Conservation (phyloP, 1,139 yeast genomes). For the Suhomyces panamericanus region DNA sequence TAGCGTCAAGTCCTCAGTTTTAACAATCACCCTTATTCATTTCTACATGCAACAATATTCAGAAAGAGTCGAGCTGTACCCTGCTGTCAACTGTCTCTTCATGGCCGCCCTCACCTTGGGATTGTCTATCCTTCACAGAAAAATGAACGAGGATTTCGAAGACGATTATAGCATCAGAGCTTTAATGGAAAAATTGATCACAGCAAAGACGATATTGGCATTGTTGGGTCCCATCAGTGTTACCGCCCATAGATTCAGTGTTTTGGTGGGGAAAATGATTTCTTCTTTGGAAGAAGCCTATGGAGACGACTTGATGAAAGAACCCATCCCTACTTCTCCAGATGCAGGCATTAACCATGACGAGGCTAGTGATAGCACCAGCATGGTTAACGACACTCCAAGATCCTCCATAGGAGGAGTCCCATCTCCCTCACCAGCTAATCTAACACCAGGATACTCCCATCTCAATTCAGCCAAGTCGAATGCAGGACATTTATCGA, state of each 20-base stretch:
- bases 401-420: constrained; percentile 6
- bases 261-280: constrained; percentile 16
- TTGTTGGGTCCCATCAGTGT: constrained; percentile 15
- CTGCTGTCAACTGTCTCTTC: constrained; percentile 19
- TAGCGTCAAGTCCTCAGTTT: constrained; percentile 38
- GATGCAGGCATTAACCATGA: constrained; percentile 6
- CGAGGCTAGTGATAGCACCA: constrained; percentile 7
- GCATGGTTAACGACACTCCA: constrained; percentile 6
- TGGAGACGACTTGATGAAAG: constrained; percentile 9
- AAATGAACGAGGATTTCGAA: constrained; percentile 12
- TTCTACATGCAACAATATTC: constrained; percentile 18
- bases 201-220: constrained; percentile 13
- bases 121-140: constrained; percentile 17
- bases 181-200: constrained; percentile 16
- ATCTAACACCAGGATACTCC: not conserved
- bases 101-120: constrained; percentile 18
- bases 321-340: constrained; percentile 7
- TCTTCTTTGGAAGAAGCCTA: constrained; percentile 14
- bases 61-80: constrained; percentile 18
- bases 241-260: constrained; percentile 15
- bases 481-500: not conserved
- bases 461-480: not conserved
- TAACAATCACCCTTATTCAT: constrained; percentile 34
- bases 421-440: constrained; percentile 4
- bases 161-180: constrained; percentile 15